Conservation (phyloP, 768 basidiomycete genomes). For the Kwoniella europaea region DNA sequence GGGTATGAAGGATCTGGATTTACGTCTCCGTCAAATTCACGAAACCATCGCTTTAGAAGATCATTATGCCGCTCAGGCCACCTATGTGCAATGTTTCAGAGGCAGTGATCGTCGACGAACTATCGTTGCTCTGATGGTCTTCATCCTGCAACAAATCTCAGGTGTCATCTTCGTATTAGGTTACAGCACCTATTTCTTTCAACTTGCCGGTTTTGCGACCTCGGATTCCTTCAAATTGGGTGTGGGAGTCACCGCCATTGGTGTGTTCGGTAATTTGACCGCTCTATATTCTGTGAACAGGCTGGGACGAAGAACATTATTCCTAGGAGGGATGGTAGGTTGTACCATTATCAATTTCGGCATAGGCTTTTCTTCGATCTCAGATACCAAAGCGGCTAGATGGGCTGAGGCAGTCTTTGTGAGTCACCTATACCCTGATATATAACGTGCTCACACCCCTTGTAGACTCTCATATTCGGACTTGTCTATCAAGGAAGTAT, state of each 20-base stretch:
- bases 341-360: constrained; percentile 29
- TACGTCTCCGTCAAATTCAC: constrained; percentile 13
- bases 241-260: constrained; percentile 18
- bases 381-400: constrained; percentile 20
- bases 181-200: constrained; percentile 32
- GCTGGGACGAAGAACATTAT: constrained; percentile 12
- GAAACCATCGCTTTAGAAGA: constrained; percentile 23
- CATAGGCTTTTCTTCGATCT: constrained; percentile 23
- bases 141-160: constrained; percentile 19
- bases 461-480: constrained; percentile 13
- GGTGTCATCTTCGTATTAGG: constrained; percentile 27
- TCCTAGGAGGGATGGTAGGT: constrained; percentile 27
- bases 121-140: constrained; percentile 15
- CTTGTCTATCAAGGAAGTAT: constrained; percentile 20
- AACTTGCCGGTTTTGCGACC: constrained; percentile 26
- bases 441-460: not conserved
- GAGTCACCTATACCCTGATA: not conserved
- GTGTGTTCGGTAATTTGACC: constrained; percentile 6
- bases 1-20: constrained; percentile 15
- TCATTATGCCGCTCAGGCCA: constrained; percentile 8
- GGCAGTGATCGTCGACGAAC: constrained; percentile 23
- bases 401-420: constrained; percentile 36
- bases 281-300: constrained; percentile 2
- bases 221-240: constrained; percentile 17
- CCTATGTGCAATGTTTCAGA: constrained; percentile 19